Conservation (phyloP, 2,329 filamentous ascomycete genomes). For the Neofusicoccum parvum region DNA sequence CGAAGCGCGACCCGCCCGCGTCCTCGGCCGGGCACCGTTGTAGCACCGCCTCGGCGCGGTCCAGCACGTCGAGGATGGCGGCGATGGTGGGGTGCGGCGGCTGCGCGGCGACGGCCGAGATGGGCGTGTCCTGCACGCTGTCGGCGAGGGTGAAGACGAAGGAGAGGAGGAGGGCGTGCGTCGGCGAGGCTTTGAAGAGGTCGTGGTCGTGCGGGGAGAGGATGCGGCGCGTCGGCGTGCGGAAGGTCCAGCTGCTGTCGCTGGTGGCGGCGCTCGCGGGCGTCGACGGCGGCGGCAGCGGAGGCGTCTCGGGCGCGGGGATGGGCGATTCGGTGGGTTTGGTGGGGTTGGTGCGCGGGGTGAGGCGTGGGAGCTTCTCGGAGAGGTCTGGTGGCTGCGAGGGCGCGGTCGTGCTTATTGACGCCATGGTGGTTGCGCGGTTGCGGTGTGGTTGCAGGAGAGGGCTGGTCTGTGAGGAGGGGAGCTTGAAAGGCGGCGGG, state of each 20-base stretch:
- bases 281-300: conserved; percentile 63
- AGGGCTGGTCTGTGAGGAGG: neutral
- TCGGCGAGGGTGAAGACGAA: conserved; percentile 90
- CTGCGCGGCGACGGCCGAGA: conserved; percentile 56
- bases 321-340: conserved; percentile 27
- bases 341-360: conserved; percentile 36
- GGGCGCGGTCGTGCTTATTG: neutral
- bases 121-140: conserved; percentile 70
- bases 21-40: conserved; percentile 76
- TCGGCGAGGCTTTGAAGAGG: conserved; percentile 75
- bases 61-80: conserved; percentile 69
- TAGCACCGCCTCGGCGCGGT: conserved; percentile 67
- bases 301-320: conserved; percentile 75
- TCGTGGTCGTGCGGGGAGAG: conserved; percentile 79
- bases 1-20: conserved; percentile 83
- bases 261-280: conserved; percentile 51
- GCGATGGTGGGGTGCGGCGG: conserved; percentile 57
- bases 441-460: neutral
- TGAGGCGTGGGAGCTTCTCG: conserved; percentile 37
- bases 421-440: neutral
- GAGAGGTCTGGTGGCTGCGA: conserved; percentile 29
- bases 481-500: neutral
- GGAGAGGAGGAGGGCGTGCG: conserved; percentile 73
- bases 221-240: conserved; percentile 74
- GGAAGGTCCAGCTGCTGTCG: conserved; percentile 55